These are phyloP conservation scores for Tylopilus felleus DNA, from an alignment of 768 basidiomycete species.

Conservation along the genomic window DNA sequence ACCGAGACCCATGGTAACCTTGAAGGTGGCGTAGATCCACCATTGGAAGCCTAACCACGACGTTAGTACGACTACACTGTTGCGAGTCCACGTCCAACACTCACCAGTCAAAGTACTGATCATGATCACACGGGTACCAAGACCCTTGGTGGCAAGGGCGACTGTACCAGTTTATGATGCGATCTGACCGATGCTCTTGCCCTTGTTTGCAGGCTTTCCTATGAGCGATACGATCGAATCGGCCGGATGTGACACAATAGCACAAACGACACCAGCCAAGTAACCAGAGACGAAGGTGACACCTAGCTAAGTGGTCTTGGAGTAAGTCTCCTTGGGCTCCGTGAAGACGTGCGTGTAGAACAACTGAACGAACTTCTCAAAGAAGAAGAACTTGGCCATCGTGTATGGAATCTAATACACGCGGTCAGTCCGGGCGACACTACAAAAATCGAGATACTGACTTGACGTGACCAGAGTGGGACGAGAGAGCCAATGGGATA, in stretches of 20 bases:
- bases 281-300: constrained; percentile 90
- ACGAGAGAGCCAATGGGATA: constrained; percentile 84
- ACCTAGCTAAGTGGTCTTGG: constrained; percentile 82
- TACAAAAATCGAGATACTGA: constrained; percentile 24
- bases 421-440: background rate
- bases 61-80: constrained; percentile 6
- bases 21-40: constrained; percentile 93
- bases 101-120: constrained; percentile 57
- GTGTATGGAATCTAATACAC: constrained; percentile 84
- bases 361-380: constrained; percentile 80
- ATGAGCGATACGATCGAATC: constrained; percentile 92
- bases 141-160: constrained; percentile 76
- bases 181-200: constrained; percentile 71
- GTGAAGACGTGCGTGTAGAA: constrained; percentile 90
- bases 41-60: constrained; percentile 70
- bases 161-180: constrained; percentile 65
- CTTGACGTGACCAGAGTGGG: constrained; percentile 87
- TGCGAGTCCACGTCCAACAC: constrained; percentile 3
- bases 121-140: constrained; percentile 85
- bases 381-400: constrained; percentile 99
- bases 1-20: constrained; percentile 77
- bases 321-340: constrained; percentile 70
- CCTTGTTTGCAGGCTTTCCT: constrained; percentile 84
- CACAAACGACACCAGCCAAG: constrained; percentile 93
- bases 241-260: constrained; percentile 94